A percentile compares a stretch with the other conserved stretches of the same genome.
phyloP scores from a whole-genome alignment of 164 flowering plant species.

The Echeveria elegans region DNA sequence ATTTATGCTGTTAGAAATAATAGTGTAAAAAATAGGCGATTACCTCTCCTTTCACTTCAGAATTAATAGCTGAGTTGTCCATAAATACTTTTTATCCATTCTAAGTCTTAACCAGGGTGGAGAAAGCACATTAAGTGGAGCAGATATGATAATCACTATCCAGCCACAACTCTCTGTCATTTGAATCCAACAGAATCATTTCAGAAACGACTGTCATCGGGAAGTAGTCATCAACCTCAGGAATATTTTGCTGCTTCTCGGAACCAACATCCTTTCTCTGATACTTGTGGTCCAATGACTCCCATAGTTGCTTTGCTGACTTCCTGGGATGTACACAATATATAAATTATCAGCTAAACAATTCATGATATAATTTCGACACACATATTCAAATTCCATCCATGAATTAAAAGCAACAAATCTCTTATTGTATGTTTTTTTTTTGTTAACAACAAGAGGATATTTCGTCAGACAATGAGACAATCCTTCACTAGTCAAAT shows the following conservation, averaged over 20 bases:
- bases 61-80: neutral
- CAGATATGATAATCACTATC: neutral
- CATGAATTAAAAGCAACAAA: neutral
- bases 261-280: no score
- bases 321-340: no score
- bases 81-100: neutral
- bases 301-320: no score
- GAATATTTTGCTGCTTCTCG: neutral
- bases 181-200: neutral
- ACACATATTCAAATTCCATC: neutral
- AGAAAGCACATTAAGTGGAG: neutral
- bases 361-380: neutral
- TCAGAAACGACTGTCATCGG: neutral
- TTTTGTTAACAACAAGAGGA: neutral
- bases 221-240: neutral
- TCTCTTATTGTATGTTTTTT: neutral
- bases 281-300: no score
- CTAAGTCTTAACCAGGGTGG: neutral
- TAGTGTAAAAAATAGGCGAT: no score
- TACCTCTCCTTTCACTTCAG: neutral
- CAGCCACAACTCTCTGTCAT: neutral
- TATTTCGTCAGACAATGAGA: neutral
- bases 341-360: neutral
- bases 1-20: no score
- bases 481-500: neutral